Conservation (phyloP, 108 stramenopile species). For the Cyclotella kingstonii region DNA sequence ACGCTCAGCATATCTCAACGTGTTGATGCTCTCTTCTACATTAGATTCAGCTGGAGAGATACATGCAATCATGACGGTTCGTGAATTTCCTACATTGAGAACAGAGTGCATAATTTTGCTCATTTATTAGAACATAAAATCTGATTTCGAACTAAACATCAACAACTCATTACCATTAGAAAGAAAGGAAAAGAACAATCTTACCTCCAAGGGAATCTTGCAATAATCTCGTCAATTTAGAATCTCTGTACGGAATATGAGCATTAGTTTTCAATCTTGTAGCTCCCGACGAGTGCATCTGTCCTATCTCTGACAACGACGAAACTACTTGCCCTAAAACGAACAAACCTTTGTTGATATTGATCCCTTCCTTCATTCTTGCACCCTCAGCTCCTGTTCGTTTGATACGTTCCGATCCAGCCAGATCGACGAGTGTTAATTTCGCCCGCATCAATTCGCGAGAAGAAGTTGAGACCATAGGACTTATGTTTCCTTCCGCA, state of each 20-base stretch:
- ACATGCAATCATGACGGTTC: conserved; percentile 79
- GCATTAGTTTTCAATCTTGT: conserved; percentile 20
- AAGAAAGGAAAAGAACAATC: conserved; percentile 14
- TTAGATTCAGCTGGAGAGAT: conserved; percentile 70
- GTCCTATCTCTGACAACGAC: conserved; percentile 60
- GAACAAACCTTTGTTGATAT: conserved; percentile 95
- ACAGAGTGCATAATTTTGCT: no score
- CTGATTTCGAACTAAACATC: no score
- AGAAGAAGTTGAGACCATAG: conserved; percentile 1
- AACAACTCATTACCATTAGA: no score
- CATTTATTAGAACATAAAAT: no score
- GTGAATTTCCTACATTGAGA: conserved; percentile 71
- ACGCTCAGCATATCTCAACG: conserved; percentile 86
- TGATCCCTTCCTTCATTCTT: conserved; percentile 92
- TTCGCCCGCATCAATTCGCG: conserved; percentile 47
- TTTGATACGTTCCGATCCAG: conserved; percentile 88
- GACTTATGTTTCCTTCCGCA: not conserved
- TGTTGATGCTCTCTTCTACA: conserved; percentile 86
- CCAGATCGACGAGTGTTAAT: conserved; percentile 88
- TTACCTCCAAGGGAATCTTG: conserved; percentile 84
- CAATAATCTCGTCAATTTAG: conserved; percentile 76
- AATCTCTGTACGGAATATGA: conserved; percentile 82
- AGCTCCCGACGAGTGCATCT: not conserved
- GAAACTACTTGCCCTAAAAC: conserved; percentile 98
- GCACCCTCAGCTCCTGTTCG: conserved; percentile 76